A percentile compares a stretch with the other conserved stretches of the same genome.
phyloP scores from a whole-genome alignment of 306 rosid genomes.

The Mucuna pruriens region DNA sequence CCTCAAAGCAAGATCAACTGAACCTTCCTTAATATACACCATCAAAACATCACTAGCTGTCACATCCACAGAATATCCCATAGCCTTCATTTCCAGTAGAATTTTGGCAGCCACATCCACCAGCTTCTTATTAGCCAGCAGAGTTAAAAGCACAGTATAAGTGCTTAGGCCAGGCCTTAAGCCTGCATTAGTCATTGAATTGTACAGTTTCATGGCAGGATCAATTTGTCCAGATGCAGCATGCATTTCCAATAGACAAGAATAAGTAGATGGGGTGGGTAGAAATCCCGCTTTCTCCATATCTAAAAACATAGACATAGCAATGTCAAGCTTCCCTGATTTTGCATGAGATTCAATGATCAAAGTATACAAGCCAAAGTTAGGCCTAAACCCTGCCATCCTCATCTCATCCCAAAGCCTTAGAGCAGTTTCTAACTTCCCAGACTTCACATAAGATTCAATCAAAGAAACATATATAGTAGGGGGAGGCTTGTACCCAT shows the following conservation, averaged over 20 bases:
- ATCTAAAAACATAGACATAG: slow-evolving; percentile 82
- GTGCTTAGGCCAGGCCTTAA: slow-evolving; percentile 84
- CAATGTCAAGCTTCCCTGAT: slow-evolving; percentile 91
- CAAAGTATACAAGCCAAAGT: slow-evolving; percentile 92
- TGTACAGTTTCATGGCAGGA: slow-evolving; percentile 85
- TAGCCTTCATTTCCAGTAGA: slow-evolving; percentile 91
- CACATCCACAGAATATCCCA: slow-evolving; percentile 93
- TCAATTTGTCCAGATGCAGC: slow-evolving; percentile 92
- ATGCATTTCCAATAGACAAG: slow-evolving; percentile 94
- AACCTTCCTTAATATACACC: slow-evolving; percentile 96
- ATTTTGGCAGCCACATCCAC: slow-evolving; percentile 55
- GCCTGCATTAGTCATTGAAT: slow-evolving; percentile 93
- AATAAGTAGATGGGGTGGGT: slow-evolving; percentile 89
- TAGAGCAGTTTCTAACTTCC: slow-evolving; percentile 84
- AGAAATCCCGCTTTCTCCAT: slow-evolving; percentile 99
- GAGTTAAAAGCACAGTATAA: slow-evolving; percentile 73
- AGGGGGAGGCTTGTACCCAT: slow-evolving; percentile 74
- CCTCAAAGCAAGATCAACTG: slow-evolving; percentile 84
- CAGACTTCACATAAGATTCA: slow-evolving; percentile 92
- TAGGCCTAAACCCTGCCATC: slow-evolving; percentile 85
- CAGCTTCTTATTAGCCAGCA: slow-evolving; percentile 87
- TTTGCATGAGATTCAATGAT: slow-evolving; percentile 88
- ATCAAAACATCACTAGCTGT: slow-evolving; percentile 91
- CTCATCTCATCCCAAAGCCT: slow-evolving; percentile 97
- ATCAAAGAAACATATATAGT: slow-evolving; percentile 71